These are phyloP conservation scores for Fusarium metavorans DNA, from an alignment of 2,329 filamentous ascomycete species.

Conservation along the genomic window DNA sequence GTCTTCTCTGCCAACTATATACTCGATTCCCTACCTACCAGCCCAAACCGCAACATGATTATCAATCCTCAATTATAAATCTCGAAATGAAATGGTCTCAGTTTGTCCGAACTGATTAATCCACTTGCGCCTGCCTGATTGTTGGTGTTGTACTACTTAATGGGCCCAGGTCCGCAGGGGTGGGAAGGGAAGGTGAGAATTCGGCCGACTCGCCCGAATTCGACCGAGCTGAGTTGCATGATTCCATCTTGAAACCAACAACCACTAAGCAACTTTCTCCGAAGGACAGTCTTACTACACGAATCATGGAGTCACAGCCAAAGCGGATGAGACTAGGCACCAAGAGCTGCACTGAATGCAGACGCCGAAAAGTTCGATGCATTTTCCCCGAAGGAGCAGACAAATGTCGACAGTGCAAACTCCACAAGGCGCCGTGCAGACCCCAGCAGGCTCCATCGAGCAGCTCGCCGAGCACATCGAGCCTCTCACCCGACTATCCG, in stretches of 20 bases:
- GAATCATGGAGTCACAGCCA: neutral
- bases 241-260: neutral
- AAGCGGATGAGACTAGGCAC: slow-evolving; percentile 50
- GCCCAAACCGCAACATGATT: neutral
- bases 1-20: neutral
- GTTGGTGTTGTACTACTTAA: neutral
- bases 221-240: neutral
- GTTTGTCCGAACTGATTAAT: slow-evolving; percentile 3
- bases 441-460: slow-evolving; percentile 50
- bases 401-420: slow-evolving; percentile 58
- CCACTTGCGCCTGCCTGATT: neutral
- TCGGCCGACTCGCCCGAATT: slow-evolving; percentile 3
- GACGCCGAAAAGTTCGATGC: slow-evolving; percentile 63
- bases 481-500: neutral
- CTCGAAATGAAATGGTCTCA: neutral
- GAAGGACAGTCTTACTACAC: neutral
- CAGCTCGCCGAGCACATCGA: neutral
- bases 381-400: slow-evolving; percentile 53
- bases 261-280: neutral
- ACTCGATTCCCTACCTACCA: neutral
- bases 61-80: neutral
- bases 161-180: neutral
- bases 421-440: slow-evolving; percentile 57
- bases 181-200: neutral
- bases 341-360: slow-evolving; percentile 55